Evolutionary conservation across 306 rosid species (phyloP).

Genomic region (Begonia fuchsioides): DNA sequence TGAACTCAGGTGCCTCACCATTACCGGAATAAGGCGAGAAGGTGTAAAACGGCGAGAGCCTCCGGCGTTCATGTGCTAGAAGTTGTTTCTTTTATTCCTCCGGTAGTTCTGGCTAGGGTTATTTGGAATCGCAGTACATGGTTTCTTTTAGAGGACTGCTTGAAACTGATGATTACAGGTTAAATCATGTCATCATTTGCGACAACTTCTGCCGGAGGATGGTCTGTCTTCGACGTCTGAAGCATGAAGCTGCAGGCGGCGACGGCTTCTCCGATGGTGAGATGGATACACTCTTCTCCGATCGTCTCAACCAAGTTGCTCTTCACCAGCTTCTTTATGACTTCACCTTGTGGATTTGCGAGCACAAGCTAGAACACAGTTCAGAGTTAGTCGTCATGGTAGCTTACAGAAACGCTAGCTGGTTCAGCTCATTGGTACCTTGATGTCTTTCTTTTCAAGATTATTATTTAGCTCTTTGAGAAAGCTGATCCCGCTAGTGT

Average conservation of each 20-base stretch:
- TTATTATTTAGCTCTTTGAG: constrained; percentile 25
- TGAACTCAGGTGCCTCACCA: too few relatives aligned
- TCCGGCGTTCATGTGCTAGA: too few relatives aligned
- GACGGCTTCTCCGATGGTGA: constrained; percentile 39
- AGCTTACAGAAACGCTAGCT: neutral
- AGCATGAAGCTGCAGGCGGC: constrained; percentile 25
- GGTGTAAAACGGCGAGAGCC: too few relatives aligned
- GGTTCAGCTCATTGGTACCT: constrained; percentile 6
- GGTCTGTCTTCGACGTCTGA: constrained; percentile 20
- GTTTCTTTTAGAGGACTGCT: too few relatives aligned
- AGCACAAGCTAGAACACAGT: constrained; percentile 20
- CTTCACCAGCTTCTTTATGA: constrained; percentile 28
- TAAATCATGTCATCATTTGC: neutral
- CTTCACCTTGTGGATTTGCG: constrained; percentile 35
- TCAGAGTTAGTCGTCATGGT: neutral
- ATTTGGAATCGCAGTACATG: too few relatives aligned
- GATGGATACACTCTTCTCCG: constrained; percentile 27
- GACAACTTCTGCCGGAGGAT: constrained; percentile 1
- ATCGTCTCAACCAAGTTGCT: constrained; percentile 21
- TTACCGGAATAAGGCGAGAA: too few relatives aligned
- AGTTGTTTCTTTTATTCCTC: too few relatives aligned
- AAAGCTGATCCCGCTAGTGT: constrained; percentile 34
- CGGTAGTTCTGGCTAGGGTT: too few relatives aligned
- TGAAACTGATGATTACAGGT: too few relatives aligned
- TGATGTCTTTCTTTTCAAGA: constrained; percentile 17